Evolutionary conservation across 2,329 filamentous ascomycete genomes (phyloP).

Genomic region (Gliomastix tumulicola): DNA sequence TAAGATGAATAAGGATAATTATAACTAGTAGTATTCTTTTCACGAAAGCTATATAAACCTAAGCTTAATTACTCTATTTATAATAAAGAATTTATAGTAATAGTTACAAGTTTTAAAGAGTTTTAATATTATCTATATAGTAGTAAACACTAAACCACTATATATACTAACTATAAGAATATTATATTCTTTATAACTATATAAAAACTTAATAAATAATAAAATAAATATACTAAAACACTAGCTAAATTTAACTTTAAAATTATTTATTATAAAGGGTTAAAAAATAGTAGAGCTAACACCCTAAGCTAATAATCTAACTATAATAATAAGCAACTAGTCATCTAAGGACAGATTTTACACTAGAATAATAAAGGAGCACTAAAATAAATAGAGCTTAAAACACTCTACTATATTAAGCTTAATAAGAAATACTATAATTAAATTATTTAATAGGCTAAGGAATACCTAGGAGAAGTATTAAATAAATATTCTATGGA

Average conservation of each 20-base stretch:
- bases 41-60: too few relatives aligned
- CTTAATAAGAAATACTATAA: too few relatives aligned
- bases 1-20: too few relatives aligned
- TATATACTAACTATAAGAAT: background rate
- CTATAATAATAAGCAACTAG: slow-evolving; percentile 3
- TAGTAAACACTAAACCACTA: background rate
- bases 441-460: background rate
- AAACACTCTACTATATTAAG: background rate
- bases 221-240: background rate
- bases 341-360: slow-evolving; percentile 1
- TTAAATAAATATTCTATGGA: too few relatives aligned
- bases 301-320: slow-evolving; percentile 1
- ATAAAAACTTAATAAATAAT: background rate
- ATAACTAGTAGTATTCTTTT: too few relatives aligned
- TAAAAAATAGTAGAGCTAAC: slow-evolving; percentile 3
- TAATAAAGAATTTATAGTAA: too few relatives aligned
- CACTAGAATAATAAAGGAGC: background rate
- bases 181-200: background rate
- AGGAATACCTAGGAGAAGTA: background rate
- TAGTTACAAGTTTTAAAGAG: too few relatives aligned
- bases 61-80: too few relatives aligned
- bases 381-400: background rate
- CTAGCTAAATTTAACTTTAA: slow-evolving; percentile 1
- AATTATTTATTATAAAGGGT: background rate
- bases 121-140: background rate